A percentile compares a stretch with the other conserved stretches of the same genome.
Evolutionary conservation across 495 filamentous ascomycete genomes (phyloP).

Genomic region (Coniosporium apollinis): DNA sequence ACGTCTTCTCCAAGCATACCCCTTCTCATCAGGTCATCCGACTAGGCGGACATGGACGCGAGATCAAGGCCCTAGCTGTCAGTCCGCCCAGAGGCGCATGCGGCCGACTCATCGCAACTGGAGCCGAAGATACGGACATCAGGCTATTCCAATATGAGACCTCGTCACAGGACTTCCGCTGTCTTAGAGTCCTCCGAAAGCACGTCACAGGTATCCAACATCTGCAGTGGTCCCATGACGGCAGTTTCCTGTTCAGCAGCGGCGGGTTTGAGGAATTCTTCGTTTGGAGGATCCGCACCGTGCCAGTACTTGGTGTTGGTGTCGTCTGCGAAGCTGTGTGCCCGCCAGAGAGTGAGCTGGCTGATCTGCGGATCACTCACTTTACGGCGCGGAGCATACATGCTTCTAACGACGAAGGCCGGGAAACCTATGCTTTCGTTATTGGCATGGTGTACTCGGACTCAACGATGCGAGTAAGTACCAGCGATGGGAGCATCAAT

Average conservation of each 20-base stretch:
- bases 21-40: slow-evolving; percentile 38
- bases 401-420: slow-evolving; percentile 20
- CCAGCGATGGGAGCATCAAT: no score
- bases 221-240: slow-evolving; percentile 48
- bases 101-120: slow-evolving; percentile 51
- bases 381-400: slow-evolving; percentile 36
- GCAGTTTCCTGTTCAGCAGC: slow-evolving; percentile 61
- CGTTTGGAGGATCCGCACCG: slow-evolving; percentile 49
- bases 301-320: slow-evolving; percentile 38
- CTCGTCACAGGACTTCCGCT: slow-evolving; percentile 17
- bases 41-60: slow-evolving; percentile 64
- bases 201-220: slow-evolving; percentile 76
- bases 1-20: slow-evolving; percentile 31
- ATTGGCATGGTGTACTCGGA: slow-evolving; percentile 62
- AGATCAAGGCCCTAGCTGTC: slow-evolving; percentile 65
- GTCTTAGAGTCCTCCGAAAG: slow-evolving; percentile 45
- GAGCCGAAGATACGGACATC: slow-evolving; percentile 77
- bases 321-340: slow-evolving; percentile 47
- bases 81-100: slow-evolving; percentile 10
- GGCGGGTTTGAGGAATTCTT: slow-evolving; percentile 79
- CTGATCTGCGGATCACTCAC: slow-evolving; percentile 63
- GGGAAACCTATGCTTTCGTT: slow-evolving; percentile 34
- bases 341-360: slow-evolving; percentile 37
- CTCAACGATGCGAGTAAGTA: slow-evolving; percentile 47
- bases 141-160: slow-evolving; percentile 39